These are phyloP conservation scores for Ceratocystis cacaofunesta DNA, from an alignment of 2,329 filamentous ascomycete species.

Conservation along the genomic window DNA sequence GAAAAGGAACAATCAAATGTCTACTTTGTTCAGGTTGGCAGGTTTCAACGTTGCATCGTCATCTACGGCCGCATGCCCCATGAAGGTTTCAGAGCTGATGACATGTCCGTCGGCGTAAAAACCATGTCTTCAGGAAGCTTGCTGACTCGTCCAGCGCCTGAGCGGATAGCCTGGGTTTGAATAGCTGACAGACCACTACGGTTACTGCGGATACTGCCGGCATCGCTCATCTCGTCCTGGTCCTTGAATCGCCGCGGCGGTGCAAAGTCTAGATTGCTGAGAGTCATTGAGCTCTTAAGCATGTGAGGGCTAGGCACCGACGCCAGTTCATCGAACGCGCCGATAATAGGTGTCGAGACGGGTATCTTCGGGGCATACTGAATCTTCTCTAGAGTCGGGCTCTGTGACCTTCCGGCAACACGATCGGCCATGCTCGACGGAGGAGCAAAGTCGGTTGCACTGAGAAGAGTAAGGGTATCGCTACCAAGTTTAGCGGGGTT, in stretches of 20 bases:
- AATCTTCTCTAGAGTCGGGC: conserved; percentile 46
- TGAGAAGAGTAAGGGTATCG: conserved; percentile 55
- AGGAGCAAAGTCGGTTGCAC: conserved; percentile 73
- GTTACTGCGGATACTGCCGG: conserved; percentile 53
- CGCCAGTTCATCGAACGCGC: conserved; percentile 73
- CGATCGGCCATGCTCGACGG: conserved; percentile 52
- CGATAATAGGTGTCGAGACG: conserved; percentile 62
- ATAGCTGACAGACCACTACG: conserved; percentile 55
- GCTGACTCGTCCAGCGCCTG: conserved; percentile 74
- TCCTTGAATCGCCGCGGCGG: conserved; percentile 61
- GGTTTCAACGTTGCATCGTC: not conserved
- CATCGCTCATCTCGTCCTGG: conserved; percentile 43
- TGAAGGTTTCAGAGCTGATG: conserved; percentile 42
- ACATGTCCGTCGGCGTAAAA: conserved; percentile 57
- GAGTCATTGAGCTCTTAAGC: conserved; percentile 63
- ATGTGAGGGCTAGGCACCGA: conserved; percentile 76
- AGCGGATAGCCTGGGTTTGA: conserved; percentile 57
- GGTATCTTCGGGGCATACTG: conserved; percentile 63
- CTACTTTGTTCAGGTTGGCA: conserved; percentile 9
- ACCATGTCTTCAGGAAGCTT: conserved; percentile 69
- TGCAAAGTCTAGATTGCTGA: conserved; percentile 68
- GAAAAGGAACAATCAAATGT: conserved; percentile 14
- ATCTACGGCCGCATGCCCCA: conserved; percentile 39
- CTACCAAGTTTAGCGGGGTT: conserved; percentile 75
- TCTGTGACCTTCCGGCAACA: conserved; percentile 52